Percentiles rank a stretch among this genome's conserved stretches.
These are phyloP conservation scores for Fraxinus velutina DNA, from an alignment of 305 asterid species.

Conservation along the genomic window DNA sequence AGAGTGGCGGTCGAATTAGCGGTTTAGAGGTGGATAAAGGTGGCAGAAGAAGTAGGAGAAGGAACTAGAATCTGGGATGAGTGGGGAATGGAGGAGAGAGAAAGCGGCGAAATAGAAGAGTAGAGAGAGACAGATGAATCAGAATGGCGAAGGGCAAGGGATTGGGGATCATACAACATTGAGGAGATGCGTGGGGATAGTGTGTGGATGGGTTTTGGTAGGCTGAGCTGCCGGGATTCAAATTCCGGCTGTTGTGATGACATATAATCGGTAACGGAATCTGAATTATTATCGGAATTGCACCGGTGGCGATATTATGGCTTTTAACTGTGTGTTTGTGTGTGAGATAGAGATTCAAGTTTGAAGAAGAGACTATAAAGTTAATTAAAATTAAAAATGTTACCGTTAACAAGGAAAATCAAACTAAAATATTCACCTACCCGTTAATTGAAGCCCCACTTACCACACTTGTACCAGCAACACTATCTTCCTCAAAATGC, in stretches of 20 bases:
- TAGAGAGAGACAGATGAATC: conserved; percentile 71
- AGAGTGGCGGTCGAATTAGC: conserved; percentile 22
- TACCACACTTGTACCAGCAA: too few relatives aligned
- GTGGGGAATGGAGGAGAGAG: conserved; percentile 41
- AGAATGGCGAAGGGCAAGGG: conserved; percentile 47
- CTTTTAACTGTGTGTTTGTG: neutral
- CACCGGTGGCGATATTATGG: neutral
- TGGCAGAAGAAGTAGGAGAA: conserved; percentile 64
- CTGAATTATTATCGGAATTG: neutral
- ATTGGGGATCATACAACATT: conserved; percentile 47
- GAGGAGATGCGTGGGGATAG: conserved; percentile 47
- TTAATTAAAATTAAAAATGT: too few relatives aligned
- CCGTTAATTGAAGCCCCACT: too few relatives aligned
- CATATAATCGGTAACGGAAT: neutral
- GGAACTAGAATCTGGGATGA: conserved; percentile 39
- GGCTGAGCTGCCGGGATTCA: conserved; percentile 52
- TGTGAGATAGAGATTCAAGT: neutral
- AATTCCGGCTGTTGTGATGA: conserved; percentile 25
- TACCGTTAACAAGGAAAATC: too few relatives aligned
- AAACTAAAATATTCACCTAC: too few relatives aligned
- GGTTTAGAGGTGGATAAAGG: conserved; percentile 58
- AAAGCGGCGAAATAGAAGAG: conserved; percentile 50
- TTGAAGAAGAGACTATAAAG: conserved; percentile 7
- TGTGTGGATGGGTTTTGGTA: conserved; percentile 44
- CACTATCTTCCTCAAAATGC: too few relatives aligned